These are phyloP conservation scores for Paramecium octaurelia DNA, from an alignment of 73 alveolate species.

Conservation along the genomic window DNA sequence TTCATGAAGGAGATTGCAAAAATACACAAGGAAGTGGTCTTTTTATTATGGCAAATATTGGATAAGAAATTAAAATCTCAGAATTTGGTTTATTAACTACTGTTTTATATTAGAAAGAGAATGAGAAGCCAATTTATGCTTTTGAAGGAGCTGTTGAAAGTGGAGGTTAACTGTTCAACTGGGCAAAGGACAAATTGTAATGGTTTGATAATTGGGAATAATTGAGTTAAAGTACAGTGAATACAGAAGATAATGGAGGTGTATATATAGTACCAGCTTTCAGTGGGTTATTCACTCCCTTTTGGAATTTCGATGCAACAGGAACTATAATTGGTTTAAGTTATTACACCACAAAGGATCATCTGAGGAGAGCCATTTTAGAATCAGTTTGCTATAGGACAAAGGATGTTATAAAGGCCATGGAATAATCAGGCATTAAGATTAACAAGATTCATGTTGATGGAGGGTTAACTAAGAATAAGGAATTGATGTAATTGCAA, in stretches of 20 bases:
- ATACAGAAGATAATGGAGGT: constrained; percentile 75
- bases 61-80: constrained; percentile 67
- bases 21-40: constrained; percentile 87
- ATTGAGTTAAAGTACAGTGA: constrained; percentile 40
- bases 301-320: constrained; percentile 78
- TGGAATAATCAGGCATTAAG: constrained; percentile 53
- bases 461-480: constrained; percentile 79
- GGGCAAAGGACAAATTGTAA: constrained; percentile 67
- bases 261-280: constrained; percentile 84
- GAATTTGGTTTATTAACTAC: constrained; percentile 77
- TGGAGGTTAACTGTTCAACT: constrained; percentile 76
- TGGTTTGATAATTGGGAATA: constrained; percentile 46
- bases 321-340: constrained; percentile 75
- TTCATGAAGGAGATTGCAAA: constrained; percentile 71
- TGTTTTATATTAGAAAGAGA: constrained; percentile 66
- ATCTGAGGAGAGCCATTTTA: constrained; percentile 71
- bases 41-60: constrained; percentile 75
- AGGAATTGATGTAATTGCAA: constrained; percentile 66
- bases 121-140: constrained; percentile 67
- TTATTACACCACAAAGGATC: constrained; percentile 70
- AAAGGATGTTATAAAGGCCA: constrained; percentile 67
- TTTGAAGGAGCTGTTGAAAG: constrained; percentile 86
- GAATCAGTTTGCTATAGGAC: constrained; percentile 75
- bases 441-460: constrained; percentile 70
- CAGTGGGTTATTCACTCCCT: constrained; percentile 83